Evolutionary conservation across 306 rosid genomes (phyloP).

Genomic region (Castanea mollissima): DNA sequence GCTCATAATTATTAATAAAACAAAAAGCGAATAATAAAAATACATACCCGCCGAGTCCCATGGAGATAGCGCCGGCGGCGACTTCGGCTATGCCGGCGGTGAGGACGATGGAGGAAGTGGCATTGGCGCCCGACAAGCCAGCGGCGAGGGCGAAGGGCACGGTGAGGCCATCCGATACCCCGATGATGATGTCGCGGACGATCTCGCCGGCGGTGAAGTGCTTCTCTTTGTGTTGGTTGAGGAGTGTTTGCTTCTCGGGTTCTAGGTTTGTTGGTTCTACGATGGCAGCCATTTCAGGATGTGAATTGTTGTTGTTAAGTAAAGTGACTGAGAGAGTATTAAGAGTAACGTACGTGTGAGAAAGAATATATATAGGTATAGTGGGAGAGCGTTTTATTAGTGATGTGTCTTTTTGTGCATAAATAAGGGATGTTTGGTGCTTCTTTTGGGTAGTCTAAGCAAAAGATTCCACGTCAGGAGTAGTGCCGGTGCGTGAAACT

Average conservation of each 20-base stretch:
- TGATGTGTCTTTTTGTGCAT: no score
- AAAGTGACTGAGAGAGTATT: neutral
- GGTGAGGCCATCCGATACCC: constrained; percentile 73
- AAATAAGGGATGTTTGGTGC: no score
- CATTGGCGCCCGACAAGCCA: constrained; percentile 69
- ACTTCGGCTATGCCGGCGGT: constrained; percentile 77
- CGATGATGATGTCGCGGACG: constrained; percentile 68
- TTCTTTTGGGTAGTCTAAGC: no score
- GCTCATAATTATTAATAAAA: no score
- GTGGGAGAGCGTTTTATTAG: neutral
- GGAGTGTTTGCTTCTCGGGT: constrained; percentile 47
- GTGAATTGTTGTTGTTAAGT: neutral
- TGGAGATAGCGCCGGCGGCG: constrained; percentile 74
- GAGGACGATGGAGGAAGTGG: constrained; percentile 59
- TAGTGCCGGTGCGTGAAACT: no score
- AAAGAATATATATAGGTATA: neutral
- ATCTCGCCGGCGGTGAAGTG: constrained; percentile 70
- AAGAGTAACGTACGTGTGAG: neutral
- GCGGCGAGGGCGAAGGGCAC: constrained; percentile 77
- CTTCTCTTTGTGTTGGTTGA: constrained; percentile 50
- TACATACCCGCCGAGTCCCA: constrained; percentile 81
- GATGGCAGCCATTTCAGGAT: constrained; percentile 22
- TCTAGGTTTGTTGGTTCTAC: constrained; percentile 15
- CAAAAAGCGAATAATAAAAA: neutral
- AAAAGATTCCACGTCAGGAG: no score